Evolutionary conservation across 805 yeast genomes (phyloP), one percentile per base, ranked within the genome.

Genomic region (Yarrowia yakushimensis): DNA sequence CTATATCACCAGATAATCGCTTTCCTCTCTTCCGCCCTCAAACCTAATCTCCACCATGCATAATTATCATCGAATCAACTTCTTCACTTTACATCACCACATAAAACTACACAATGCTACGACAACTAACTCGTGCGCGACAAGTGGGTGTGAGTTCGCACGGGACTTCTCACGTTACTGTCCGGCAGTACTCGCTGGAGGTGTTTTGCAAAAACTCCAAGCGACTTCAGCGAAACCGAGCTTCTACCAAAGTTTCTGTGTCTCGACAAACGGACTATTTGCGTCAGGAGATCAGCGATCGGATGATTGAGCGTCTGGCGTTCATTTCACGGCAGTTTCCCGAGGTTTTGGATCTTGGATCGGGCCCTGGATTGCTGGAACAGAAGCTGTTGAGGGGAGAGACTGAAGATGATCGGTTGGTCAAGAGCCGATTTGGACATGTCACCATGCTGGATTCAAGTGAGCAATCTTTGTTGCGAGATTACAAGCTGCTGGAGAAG

Each of bases 291-390:
- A 83, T 88, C 8, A 91, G 94, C 0, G 69, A 78, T 23, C 81
- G 88, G 60, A 85, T 91, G 10, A 82, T 88, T 25, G 96, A 89
- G 66, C 78, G 96, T 66, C 73, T 90, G 60, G 85, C 90, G 2
- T 86, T 88, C 71, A 81, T 90, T 54, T 84, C 87, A 48, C 77
- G 91, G 54, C 80, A 81, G 22, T 85, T 88, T 67, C 76, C 80
- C 18, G 76, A 77, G 20, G 80, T 86, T 34, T 73, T 89, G 63
- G 96, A 90, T 70, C 80, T 87, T 63, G 96, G 96, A 3, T 79
- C 86, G 11, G 84, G 88, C 50, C 79, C 85, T 61, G 96, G 96
- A 0, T 85, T 83, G 70, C 75, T 86, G 13, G 79, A 81, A 63
- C 74, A 77, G 52, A 72, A 71, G 54, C 71, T 78, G 23, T 72